These are phyloP conservation scores for Aureobasidium pullulans DNA, from an alignment of 2,329 filamentous ascomycete species.

Conservation along the genomic window DNA sequence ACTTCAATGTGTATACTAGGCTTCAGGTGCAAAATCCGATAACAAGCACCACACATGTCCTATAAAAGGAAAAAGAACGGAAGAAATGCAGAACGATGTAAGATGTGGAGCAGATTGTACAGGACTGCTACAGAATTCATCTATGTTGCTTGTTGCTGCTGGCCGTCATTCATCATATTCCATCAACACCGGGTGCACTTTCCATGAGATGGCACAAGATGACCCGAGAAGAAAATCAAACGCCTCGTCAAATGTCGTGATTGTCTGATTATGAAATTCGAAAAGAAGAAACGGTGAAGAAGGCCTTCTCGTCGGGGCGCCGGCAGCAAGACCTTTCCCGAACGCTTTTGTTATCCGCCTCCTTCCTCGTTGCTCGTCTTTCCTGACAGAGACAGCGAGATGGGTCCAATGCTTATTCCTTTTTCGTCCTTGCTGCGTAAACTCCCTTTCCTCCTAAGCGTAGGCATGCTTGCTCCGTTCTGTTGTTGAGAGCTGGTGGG, in stretches of 20 bases:
- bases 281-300: not conserved
- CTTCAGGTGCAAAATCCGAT: too few species aligned
- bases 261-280: constrained; percentile 3
- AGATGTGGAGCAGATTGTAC: too few species aligned
- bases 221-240: not conserved
- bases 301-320: too few species aligned
- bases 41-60: too few species aligned
- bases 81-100: too few species aligned
- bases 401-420: constrained; percentile 22
- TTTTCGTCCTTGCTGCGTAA: constrained; percentile 37
- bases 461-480: constrained; percentile 20
- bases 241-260: constrained; percentile 13
- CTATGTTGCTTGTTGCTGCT: not conserved
- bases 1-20: too few species aligned
- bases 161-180: not conserved
- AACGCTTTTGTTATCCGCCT: not conserved
- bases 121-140: too few species aligned
- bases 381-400: constrained; percentile 8
- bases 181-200: not conserved
- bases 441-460: constrained; percentile 36
- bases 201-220: not conserved
- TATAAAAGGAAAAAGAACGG: too few species aligned
- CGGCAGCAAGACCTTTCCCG: not conserved
- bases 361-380: constrained; percentile 5
- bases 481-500: constrained; percentile 15